A percentile compares a stretch with the other conserved stretches of the same genome.
Conservation (phyloP, 441 rosid species). For the Gossypium aridum region DNA sequence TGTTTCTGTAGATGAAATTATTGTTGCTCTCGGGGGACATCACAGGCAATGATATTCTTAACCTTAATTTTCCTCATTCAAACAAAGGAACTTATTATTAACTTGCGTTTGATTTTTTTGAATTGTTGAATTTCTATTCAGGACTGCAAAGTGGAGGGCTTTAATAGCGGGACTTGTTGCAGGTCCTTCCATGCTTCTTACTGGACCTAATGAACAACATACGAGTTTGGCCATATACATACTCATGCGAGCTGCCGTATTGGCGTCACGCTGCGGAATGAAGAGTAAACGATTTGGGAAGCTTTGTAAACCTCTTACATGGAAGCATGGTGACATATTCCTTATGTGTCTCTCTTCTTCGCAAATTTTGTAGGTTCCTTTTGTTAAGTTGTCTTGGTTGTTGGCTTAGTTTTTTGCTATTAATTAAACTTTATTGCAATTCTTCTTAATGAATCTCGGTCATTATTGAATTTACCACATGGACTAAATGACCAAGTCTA, state of each 20-base stretch:
- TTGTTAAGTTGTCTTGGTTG: neutral
- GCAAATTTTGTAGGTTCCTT: constrained; percentile 66
- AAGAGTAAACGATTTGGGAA: constrained; percentile 75
- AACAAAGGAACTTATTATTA: neutral
- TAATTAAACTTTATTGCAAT: neutral
- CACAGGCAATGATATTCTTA: constrained; percentile 42
- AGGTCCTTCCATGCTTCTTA: constrained; percentile 91
- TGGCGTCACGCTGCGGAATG: constrained; percentile 88
- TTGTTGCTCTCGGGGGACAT: constrained; percentile 65
- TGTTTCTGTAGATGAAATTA: constrained; percentile 71
- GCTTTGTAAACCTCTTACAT: constrained; percentile 83
- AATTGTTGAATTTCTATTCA: constrained; percentile 19
- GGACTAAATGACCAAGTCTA: neutral
- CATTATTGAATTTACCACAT: neutral
- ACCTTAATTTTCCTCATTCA: neutral
- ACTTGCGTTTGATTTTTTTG: constrained; percentile 9
- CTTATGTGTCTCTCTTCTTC: constrained; percentile 97
- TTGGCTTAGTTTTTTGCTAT: neutral
- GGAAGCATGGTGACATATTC: constrained; percentile 94
- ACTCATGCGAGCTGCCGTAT: constrained; percentile 86
- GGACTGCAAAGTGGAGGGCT: constrained; percentile 88
- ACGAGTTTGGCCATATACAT: constrained; percentile 83
- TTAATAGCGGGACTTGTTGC: constrained; percentile 81
- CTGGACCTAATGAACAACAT: constrained; percentile 69
- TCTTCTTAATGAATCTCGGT: neutral